Evolutionary conservation across 1,284 basidiomycete genomes (phyloP), one percentile per base, ranked within the genome.

Genomic region (Jaminaea rosea): DNA sequence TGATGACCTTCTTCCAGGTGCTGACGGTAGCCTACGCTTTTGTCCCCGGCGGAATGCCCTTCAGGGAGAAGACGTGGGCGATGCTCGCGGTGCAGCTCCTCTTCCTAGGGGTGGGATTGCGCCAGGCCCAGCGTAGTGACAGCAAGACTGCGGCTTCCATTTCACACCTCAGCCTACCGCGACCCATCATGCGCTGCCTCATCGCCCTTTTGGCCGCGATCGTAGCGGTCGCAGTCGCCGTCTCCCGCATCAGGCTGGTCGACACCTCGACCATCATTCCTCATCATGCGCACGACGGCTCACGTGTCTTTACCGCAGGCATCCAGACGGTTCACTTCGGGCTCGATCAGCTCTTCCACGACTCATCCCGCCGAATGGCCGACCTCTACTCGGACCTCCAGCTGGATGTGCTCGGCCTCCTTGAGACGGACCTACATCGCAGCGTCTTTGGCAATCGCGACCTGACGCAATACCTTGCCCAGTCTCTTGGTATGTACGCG

Each of bases 11-110:
- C 51, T 26, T 72, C n/a, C 60, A 60, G 13, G 64, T 70, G 9
- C 83, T 87, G 75, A 91, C 89, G 0, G 88, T 89, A 44, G 91
- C 91, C 0, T 94, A 96, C 75, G 91, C 90, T 0, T 94, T 94
- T 65, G 88, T 94, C 2, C 90, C 90, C 0, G 85, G 86, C 1
- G 90, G 88, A 0, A 75, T 80, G 59, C 78, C 84, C 58, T 78
- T 96, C 53, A 79, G 91, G 23, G 91, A 94, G 75, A 78, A 86
- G 21, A 89, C 87, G 8, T 83, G 88, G 7, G 26, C 32, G 54
- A 52, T 77, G 5, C 58, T 56, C 17, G 65, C 56, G 36, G 63
- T 60, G 29, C 65, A 73, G 31, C 10, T 69, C 2, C 36, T 58
- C 32, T 46, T 58, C 50, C 39, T 55, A 29, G 27, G 28, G 7